These are phyloP conservation scores for Pyrenula aspistea DNA, from an alignment of 495 filamentous ascomycete species.

Conservation along the genomic window DNA sequence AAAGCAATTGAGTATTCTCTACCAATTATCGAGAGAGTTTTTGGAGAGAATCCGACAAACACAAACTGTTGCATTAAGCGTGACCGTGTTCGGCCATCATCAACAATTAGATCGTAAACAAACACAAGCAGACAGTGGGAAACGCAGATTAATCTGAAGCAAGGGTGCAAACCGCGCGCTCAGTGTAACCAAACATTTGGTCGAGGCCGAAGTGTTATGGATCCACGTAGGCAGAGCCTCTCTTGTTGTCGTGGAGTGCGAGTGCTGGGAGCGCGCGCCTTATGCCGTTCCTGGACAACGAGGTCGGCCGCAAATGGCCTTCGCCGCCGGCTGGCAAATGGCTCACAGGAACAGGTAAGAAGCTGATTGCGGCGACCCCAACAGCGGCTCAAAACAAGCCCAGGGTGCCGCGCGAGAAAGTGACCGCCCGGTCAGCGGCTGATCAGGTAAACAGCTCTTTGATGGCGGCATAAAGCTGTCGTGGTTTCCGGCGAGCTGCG, in stretches of 20 bases:
- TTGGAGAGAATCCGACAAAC: no score
- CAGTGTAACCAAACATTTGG: background rate
- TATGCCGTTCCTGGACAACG: background rate
- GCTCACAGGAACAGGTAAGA: background rate
- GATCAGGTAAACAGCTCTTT: background rate
- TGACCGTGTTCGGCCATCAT: background rate
- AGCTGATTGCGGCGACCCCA: background rate
- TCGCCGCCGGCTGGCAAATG: background rate
- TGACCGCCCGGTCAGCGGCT: background rate
- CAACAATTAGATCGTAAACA: background rate
- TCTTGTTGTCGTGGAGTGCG: background rate
- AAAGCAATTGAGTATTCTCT: no score
- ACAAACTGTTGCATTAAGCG: no score
- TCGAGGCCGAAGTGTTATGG: background rate
- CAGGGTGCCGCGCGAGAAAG: background rate
- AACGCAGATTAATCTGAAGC: background rate
- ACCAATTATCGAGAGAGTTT: no score
- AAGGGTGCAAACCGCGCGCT: background rate
- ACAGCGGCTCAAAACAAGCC: background rate
- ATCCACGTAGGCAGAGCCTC: background rate
- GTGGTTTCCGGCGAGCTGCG: background rate
- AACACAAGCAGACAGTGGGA: background rate
- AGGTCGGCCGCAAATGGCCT: background rate
- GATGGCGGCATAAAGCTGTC: background rate
- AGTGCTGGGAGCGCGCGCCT: background rate